phyloP scores from a whole-genome alignment of 805 yeast species.

The Candida tallmaniae region DNA sequence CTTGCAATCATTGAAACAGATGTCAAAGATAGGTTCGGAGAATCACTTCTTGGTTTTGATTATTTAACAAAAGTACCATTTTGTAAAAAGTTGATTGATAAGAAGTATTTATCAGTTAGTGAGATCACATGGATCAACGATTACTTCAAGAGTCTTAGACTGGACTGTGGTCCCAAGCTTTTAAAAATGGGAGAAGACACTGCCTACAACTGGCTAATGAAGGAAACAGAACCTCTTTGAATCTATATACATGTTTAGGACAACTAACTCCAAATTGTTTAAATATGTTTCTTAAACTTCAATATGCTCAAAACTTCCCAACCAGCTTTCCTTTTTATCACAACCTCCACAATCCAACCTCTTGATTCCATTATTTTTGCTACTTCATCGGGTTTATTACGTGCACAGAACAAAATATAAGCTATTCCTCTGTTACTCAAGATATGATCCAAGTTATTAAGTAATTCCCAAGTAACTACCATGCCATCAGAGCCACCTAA shows the following conservation, averaged over 20 bases:
- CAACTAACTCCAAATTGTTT: no score
- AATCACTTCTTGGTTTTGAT: constrained; percentile 31
- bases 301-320: constrained; percentile 89
- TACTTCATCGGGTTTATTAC: constrained; percentile 74
- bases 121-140: constrained; percentile 39
- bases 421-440: constrained; percentile 68
- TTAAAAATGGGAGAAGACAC: constrained; percentile 52
- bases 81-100: constrained; percentile 47
- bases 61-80: constrained; percentile 41
- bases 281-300: constrained; percentile 46
- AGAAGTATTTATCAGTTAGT: constrained; percentile 19
- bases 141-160: constrained; percentile 28
- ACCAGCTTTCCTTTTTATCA: constrained; percentile 78
- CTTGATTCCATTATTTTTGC: constrained; percentile 39
- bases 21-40: constrained; percentile 29
- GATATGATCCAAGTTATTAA: constrained; percentile 48
- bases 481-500: constrained; percentile 90
- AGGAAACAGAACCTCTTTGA: constrained; percentile 49
- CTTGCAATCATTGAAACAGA: constrained; percentile 49
- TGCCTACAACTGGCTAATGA: constrained; percentile 66
- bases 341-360: constrained; percentile 52
- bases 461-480: constrained; percentile 69
- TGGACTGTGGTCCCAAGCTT: constrained; percentile 35
- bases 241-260: background rate
- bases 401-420: constrained; percentile 84